Conservation (phyloP, 2,329 filamentous ascomycete species). For the Penicillium sp. region DNA sequence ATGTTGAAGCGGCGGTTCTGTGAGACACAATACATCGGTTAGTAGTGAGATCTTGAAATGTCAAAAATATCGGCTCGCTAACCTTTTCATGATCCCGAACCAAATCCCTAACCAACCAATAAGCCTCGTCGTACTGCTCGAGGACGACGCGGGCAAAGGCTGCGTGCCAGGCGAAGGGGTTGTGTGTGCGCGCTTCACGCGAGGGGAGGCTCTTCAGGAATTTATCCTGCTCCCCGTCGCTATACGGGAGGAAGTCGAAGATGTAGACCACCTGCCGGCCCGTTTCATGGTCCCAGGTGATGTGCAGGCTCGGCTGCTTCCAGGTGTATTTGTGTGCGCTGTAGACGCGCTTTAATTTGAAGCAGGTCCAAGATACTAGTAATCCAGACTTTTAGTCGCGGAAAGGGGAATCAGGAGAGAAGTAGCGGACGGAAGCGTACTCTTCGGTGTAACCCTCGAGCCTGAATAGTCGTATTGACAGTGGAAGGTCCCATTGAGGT, state of each 20-base stretch:
- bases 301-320: slow-evolving; percentile 26
- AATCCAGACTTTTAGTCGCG: neutral
- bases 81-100: slow-evolving; percentile 39
- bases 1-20: neutral
- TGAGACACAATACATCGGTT: neutral
- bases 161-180: slow-evolving; percentile 32
- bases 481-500: slow-evolving; percentile 24
- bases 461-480: slow-evolving; percentile 17
- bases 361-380: slow-evolving; percentile 31
- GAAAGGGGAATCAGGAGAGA: neutral
- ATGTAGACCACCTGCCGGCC: slow-evolving; percentile 19
- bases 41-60: neutral
- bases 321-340: slow-evolving; percentile 22
- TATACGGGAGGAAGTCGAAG: slow-evolving; percentile 15
- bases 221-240: neutral
- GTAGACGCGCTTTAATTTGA: slow-evolving; percentile 28
- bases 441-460: neutral
- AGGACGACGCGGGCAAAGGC: slow-evolving; percentile 26
- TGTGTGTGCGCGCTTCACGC: neutral
- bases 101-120: slow-evolving; percentile 36
- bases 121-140: slow-evolving; percentile 30
- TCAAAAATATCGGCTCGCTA: neutral
- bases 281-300: slow-evolving; percentile 23
- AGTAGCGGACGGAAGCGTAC: neutral
- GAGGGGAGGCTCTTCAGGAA: neutral